phyloP scores from a whole-genome alignment of 768 basidiomycete genomes.

The Xanthoconium purpureum region DNA sequence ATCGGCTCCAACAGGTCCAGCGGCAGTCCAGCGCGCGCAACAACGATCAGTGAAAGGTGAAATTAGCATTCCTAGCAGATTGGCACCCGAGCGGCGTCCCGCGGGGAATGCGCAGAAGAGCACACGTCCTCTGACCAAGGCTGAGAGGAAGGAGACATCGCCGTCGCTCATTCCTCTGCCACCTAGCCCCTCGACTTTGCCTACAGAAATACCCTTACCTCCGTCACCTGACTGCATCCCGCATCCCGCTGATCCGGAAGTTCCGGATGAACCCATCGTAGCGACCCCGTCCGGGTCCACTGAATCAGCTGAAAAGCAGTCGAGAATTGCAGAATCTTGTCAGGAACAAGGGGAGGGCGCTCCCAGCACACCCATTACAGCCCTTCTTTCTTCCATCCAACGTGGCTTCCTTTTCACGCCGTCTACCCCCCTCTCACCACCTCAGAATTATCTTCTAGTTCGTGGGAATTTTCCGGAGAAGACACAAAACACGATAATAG shows the following conservation, averaged over 20 bases:
- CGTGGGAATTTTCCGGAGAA: slow-evolving; percentile 2
- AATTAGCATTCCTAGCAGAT: neutral
- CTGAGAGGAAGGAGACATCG: slow-evolving; percentile 10
- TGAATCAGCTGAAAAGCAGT: neutral
- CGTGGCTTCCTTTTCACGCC: slow-evolving; percentile 68
- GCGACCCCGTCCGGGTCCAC: neutral
- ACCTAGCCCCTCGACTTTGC: slow-evolving; percentile 19
- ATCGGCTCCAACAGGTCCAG: neutral
- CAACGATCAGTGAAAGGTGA: slow-evolving; percentile 11
- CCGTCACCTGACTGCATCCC: slow-evolving; percentile 15
- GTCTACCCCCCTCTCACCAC: slow-evolving; percentile 58
- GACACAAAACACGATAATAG: slow-evolving; percentile 1
- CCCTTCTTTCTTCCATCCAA: slow-evolving; percentile 59
- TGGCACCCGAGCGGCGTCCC: slow-evolving; percentile 9
- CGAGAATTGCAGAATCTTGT: neutral
- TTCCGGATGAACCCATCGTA: slow-evolving; percentile 1
- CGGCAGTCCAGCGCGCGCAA: slow-evolving; percentile 5
- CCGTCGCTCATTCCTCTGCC: slow-evolving; percentile 21
- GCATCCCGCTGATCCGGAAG: neutral
- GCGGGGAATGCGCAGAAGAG: slow-evolving; percentile 4
- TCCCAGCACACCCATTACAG: slow-evolving; percentile 63
- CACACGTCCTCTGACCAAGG: slow-evolving; percentile 12
- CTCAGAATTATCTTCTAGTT: slow-evolving; percentile 39
- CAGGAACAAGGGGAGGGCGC: neutral
- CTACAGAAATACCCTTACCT: slow-evolving; percentile 20